Evolutionary conservation across 2,329 filamentous ascomycete species (phyloP), one percentile per base, ranked within the genome.

Genomic region (Alternaria novae-zelandiae): DNA sequence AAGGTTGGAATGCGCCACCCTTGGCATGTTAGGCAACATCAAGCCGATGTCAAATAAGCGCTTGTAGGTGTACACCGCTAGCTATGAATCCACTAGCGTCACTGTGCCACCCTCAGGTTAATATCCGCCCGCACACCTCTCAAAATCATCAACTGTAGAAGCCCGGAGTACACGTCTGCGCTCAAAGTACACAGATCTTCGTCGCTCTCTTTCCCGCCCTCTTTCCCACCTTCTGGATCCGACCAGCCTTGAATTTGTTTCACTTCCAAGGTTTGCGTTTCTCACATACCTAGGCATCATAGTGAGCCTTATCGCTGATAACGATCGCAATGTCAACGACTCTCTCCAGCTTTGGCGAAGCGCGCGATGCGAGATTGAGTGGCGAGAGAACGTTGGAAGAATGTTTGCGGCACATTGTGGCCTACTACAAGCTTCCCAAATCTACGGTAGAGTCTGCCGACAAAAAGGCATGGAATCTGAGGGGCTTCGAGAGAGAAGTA

Each of bases 401-500:
- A 54, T 54, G 26, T 44, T 49, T 62, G 47, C 53, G 45, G 26
- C 59, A 57, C 43, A 49, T 57, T 54, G 54, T 62, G 32, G 59
- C 54, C 17, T 54, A 62, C 46, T 57, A 62, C 51, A 47, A 28
- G 17, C 46, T 41, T 47, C 28, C 47, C 23, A 62, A 49, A 46
- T 54, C 57, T 36, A 23, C 53, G 32, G 23, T 54, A 62, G 59
- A 62, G 21, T 47, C 54, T 43, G 59, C 57, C 57, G 59, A 49
- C 28, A 32, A 57, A 13, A 45, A 43, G 20, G 46, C 47, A 53
- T 62, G 47, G 26, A n/a, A 57, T 4, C 53, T 32, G 17, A 41
- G 32, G 44, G 46, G 46, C 32, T 62, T 62, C 59, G 59, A 62
- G 32, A n/a, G 21, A 9, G 59, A 62, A 54, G 59, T 62, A 15